A percentile compares a stretch with the other conserved stretches of the same genome.
phyloP scores from a whole-genome alignment of 108 stramenopile species.

The Epithemia pelagica region DNA sequence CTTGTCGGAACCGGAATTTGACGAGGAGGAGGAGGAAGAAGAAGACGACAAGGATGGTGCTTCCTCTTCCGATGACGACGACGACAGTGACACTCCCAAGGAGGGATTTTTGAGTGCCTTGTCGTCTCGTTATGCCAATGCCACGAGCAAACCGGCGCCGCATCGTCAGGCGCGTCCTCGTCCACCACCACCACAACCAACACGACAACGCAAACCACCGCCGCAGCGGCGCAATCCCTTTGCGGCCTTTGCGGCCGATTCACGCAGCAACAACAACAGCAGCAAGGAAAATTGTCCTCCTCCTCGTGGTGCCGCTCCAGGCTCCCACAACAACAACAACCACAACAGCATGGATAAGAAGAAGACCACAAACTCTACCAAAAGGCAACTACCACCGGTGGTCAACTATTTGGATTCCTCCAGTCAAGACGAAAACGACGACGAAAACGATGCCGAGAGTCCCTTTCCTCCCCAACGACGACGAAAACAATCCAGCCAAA shows the following conservation, averaged over 20 bases:
- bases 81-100: background rate
- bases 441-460: background rate
- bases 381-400: background rate
- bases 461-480: too few relatives aligned
- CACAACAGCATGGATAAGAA: background rate
- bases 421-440: background rate
- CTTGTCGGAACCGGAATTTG: background rate
- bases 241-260: background rate
- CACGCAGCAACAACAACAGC: too few relatives aligned
- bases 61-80: background rate
- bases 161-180: too few relatives aligned
- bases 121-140: too few relatives aligned
- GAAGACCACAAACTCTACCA: background rate
- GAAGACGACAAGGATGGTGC: conserved; percentile 9
- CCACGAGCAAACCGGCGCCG: background rate
- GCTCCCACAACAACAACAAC: too few relatives aligned
- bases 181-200: too few relatives aligned
- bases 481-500: background rate
- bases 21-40: conserved; percentile 3
- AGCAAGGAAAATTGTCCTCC: too few relatives aligned
- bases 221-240: background rate
- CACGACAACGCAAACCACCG: background rate
- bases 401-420: background rate
- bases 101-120: background rate
- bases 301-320: too few relatives aligned